Evolutionary conservation across 768 basidiomycete species (phyloP).

Genomic region (Psilocybe cyanescens): DNA sequence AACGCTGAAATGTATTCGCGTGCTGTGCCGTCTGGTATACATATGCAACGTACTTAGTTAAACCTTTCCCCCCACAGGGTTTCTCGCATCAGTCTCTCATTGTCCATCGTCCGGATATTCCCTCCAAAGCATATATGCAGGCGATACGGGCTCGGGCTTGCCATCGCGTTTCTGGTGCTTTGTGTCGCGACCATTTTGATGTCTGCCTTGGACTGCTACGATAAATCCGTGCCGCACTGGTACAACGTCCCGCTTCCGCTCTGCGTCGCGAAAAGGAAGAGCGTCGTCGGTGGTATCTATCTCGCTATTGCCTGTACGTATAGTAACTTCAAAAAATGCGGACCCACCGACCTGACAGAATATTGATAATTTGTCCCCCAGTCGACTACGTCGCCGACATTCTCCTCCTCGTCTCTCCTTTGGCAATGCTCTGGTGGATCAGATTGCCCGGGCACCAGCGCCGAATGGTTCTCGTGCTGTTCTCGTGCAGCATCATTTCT

Average conservation of each 20-base stretch:
- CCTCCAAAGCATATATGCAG: conserved; percentile 5
- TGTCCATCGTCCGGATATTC: conserved; percentile 16
- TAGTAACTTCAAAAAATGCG: too few relatives aligned
- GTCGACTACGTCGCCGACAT: conserved; percentile 27
- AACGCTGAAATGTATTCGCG: neutral
- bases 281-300: neutral
- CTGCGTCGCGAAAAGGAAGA: neutral
- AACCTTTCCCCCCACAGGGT: neutral
- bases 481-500: conserved; percentile 25
- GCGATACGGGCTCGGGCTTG: conserved; percentile 1
- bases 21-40: too few relatives aligned
- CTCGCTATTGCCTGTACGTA: neutral
- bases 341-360: too few relatives aligned
- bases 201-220: conserved; percentile 3
- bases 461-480: conserved; percentile 21
- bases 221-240: neutral
- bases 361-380: conserved; percentile 4
- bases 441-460: conserved; percentile 23
- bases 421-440: conserved; percentile 26
- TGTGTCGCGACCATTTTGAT: conserved; percentile 7
- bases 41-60: neutral
- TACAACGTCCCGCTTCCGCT: neutral
- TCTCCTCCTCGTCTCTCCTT: conserved; percentile 25
- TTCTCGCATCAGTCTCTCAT: conserved; percentile 12
- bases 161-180: conserved; percentile 3